These are phyloP conservation scores for Diophrys sp. DNA, from an alignment of 73 alveolate genomes.

Conservation along the genomic window DNA sequence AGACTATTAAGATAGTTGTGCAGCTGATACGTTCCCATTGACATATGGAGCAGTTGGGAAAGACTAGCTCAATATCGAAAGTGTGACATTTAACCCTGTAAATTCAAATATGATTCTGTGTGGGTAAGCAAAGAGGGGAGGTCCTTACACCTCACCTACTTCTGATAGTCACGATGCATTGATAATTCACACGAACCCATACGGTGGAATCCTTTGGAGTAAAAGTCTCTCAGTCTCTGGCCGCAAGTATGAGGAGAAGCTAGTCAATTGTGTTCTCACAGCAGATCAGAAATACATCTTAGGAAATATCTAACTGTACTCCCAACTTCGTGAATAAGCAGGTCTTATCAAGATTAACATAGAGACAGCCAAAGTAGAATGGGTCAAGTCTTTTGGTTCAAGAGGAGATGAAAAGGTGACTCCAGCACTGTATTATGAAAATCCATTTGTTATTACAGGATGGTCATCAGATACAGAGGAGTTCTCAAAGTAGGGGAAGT, in stretches of 20 bases:
- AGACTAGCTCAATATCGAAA: too few species aligned
- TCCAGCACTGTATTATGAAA: neutral
- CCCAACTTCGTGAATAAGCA: neutral
- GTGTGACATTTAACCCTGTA: too few species aligned
- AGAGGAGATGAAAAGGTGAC: neutral
- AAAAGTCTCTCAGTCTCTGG: neutral
- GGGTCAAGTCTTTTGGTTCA: neutral
- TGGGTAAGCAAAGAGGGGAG: neutral
- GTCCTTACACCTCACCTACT: neutral
- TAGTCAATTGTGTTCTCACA: neutral
- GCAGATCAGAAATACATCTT: neutral
- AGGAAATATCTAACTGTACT: neutral
- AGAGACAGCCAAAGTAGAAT: neutral
- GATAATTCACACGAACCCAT: neutral
- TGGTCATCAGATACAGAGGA: neutral
- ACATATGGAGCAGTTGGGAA: too few species aligned
- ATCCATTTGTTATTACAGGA: neutral
- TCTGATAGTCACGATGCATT: neutral
- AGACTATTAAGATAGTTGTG: too few species aligned
- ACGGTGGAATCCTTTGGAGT: neutral
- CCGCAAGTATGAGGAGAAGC: neutral
- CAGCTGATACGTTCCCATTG: too few species aligned
- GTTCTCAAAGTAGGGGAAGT: neutral
- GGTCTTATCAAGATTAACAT: neutral
- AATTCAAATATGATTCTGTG: neutral